Evolutionary conservation across 768 basidiomycete species (phyloP).

Genomic region (Xerocomellus amylosporus): DNA sequence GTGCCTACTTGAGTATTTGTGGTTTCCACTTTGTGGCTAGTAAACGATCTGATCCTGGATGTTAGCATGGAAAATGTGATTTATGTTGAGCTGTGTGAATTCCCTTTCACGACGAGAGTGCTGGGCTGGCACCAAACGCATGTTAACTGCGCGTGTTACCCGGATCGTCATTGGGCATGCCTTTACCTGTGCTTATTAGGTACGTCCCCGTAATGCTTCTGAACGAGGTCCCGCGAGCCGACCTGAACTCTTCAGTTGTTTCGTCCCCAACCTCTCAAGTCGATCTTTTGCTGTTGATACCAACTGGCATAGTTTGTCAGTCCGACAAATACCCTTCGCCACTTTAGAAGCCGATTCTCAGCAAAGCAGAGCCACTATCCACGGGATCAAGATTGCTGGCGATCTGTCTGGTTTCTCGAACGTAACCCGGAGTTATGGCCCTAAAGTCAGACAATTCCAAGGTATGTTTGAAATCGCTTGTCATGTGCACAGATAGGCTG

Average conservation of each 20-base stretch:
- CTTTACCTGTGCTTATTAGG: conserved; percentile 5
- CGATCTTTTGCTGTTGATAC: background rate
- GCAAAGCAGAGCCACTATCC: background rate
- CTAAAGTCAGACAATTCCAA: background rate
- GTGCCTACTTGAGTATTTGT: background rate
- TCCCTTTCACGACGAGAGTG: background rate
- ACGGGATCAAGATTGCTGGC: background rate
- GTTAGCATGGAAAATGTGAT: background rate
- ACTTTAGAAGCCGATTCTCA: background rate
- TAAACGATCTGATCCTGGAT: conserved; percentile 4
- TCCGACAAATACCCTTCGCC: background rate
- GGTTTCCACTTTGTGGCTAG: background rate
- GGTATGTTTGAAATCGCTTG: conserved; percentile 9
- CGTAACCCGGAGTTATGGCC: background rate
- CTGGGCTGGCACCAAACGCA: conserved; percentile 3
- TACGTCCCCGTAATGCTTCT: background rate
- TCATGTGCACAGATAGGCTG: background rate
- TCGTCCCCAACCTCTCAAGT: background rate
- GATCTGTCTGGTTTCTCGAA: background rate
- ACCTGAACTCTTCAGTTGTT: background rate
- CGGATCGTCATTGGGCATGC: background rate
- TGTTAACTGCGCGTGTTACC: conserved; percentile 6
- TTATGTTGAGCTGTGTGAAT: background rate
- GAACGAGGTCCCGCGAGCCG: background rate
- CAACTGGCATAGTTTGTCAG: background rate